Percentiles rank a stretch among this genome's conserved stretches.
Evolutionary conservation across 805 yeast genomes (phyloP).

Genomic region (Hyphopichia homilentoma): DNA sequence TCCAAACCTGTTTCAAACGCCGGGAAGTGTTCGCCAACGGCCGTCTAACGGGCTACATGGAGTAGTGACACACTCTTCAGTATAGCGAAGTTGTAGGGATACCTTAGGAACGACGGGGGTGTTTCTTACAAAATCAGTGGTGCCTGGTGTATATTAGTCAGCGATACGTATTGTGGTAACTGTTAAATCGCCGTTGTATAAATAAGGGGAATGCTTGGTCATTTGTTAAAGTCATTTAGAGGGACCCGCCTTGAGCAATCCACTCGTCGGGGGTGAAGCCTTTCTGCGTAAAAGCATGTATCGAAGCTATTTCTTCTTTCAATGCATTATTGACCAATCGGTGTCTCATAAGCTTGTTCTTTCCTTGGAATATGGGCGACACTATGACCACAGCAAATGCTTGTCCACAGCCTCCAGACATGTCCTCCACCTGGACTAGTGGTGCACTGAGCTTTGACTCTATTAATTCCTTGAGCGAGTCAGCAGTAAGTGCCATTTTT

Average conservation of each 20-base stretch:
- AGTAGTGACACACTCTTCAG: too few relatives aligned
- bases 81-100: too few relatives aligned
- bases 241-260: conserved; percentile 40
- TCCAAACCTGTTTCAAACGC: too few relatives aligned
- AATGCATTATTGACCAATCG: conserved; percentile 77
- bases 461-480: conserved; percentile 45
- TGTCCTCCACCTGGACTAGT: conserved; percentile 71
- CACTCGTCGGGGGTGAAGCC: conserved; percentile 87
- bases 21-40: too few relatives aligned
- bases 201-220: too few relatives aligned
- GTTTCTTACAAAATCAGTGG: too few relatives aligned
- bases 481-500: conserved; percentile 34
- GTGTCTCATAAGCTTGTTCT: conserved; percentile 82
- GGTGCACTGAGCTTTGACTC: conserved; percentile 54
- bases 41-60: too few relatives aligned
- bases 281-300: conserved; percentile 96
- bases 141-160: too few relatives aligned
- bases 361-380: conserved; percentile 63
- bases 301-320: conserved; percentile 77
- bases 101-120: too few relatives aligned
- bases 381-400: conserved; percentile 94
- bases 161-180: too few relatives aligned
- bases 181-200: too few relatives aligned
- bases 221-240: too few relatives aligned
- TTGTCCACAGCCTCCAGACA: conserved; percentile 95